Base-by-base conservation (phyloP, 108 stramenopile species). In the Asterionellopsis glacialis region DNA sequence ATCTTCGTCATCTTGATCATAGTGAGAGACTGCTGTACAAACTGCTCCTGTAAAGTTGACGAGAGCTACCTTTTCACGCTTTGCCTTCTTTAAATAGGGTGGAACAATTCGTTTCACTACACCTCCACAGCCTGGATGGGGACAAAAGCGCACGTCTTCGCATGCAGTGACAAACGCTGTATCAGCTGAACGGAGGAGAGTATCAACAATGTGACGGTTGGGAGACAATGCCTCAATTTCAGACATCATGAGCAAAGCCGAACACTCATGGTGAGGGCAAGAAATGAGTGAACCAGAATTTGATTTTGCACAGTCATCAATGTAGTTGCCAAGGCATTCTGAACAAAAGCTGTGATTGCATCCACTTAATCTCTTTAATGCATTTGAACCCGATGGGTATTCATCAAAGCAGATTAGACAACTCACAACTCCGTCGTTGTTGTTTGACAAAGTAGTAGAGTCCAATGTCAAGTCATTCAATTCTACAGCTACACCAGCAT, bases 321-420 rank as follows among this genome's bases (percentile, higher is more conserved):
- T 12, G 52, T 77, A 82, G 9, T 67, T 69, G 11, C 43, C 41
- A 10, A 82, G 70, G 53, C 80, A 82, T 47, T 70, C 70, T 4
- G 40, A 41, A 51, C 80, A 82, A 51, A 82, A 82, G 6, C 54
- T 64, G 44, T 82, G 80, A 10, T 43, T 41, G 27, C 80, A 82
- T 7, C 57, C 57, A n/a, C 39, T 14, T 21, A 82, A 52, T 21
- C 50, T 9, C 23, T 56, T 47, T 73, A 73, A 82, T 7, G 74
- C 42, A 0, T 45, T 51, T 57, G 59, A 12, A 21, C 52, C 55
- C 12, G 61, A 42, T 11, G 57, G 51, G 41, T 62, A 62, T 39
- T 74, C 73, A 39, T 82, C 76, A 40, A 53, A 77, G 41, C 80
- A 82, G 48, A 82, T 82, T 9, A 63, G 19, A 49, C 80, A 82